Conservation (phyloP, 192 early-diverging fungal species). For the Endogone sp. region DNA sequence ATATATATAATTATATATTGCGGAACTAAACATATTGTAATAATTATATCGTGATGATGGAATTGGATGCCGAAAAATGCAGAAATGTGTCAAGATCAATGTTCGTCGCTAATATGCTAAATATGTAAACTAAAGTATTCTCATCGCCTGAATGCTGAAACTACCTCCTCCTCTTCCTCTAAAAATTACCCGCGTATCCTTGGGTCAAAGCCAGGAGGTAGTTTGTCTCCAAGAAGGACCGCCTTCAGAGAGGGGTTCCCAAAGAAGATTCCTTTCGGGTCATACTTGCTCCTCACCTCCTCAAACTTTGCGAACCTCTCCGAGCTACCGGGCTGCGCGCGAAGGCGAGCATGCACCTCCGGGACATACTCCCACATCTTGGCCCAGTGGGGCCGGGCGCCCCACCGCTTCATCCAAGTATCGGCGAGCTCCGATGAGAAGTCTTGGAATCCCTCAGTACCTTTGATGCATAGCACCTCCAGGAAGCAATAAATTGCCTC, state of each 20-base stretch:
- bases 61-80: no score
- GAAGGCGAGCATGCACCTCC: background rate
- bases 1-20: no score
- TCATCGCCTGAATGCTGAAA: no score
- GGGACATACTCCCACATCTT: background rate
- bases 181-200: no score
- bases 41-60: no score
- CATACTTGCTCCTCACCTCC: background rate
- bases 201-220: background rate
- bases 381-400: conserved; percentile 16
- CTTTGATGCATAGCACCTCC: conserved; percentile 13
- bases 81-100: no score
- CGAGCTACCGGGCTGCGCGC: background rate
- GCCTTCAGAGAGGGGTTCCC: background rate
- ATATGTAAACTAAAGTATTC: no score
- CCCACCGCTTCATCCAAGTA: conserved; percentile 26
- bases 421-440: conserved; percentile 24
- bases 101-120: no score
- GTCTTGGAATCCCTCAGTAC: conserved; percentile 17
- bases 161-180: no score
- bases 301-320: background rate
- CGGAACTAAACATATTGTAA: no score
- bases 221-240: background rate
- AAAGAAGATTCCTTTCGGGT: background rate
- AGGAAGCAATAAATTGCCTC: conserved; percentile 25